Evolutionary conservation across 176 grass and related monocot species (phyloP).

Genomic region (Zea luxurians): DNA sequence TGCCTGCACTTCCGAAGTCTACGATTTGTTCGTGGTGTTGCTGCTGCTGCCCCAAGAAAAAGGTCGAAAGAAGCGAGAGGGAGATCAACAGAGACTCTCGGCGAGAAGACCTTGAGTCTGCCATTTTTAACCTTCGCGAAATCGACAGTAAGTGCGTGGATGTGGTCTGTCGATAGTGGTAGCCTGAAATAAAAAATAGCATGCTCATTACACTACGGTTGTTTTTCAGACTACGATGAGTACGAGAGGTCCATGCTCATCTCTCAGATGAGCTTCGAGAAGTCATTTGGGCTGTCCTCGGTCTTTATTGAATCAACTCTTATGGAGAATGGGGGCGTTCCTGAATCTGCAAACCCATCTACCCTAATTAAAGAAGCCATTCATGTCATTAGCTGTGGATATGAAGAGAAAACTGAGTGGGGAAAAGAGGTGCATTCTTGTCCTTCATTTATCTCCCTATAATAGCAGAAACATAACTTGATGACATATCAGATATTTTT

Average conservation of each 20-base stretch:
- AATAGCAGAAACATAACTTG: slow-evolving; percentile 16
- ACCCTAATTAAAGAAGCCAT: slow-evolving; percentile 96
- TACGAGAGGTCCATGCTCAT: slow-evolving; percentile 88
- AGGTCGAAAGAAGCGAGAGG: slow-evolving; percentile 72
- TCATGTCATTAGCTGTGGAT: slow-evolving; percentile 95
- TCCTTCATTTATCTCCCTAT: slow-evolving; percentile 1
- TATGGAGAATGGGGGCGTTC: slow-evolving; percentile 90
- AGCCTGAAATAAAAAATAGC: neutral
- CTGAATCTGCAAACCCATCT: slow-evolving; percentile 71
- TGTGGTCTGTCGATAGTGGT: slow-evolving; percentile 13
- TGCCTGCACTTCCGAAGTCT: slow-evolving; percentile 85
- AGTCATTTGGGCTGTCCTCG: slow-evolving; percentile 81
- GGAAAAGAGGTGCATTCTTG: slow-evolving; percentile 77
- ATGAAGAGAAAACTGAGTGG: slow-evolving; percentile 99
- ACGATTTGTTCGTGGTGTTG: slow-evolving; percentile 88
- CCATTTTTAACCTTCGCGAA: slow-evolving; percentile 95
- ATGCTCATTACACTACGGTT: slow-evolving; percentile 22
- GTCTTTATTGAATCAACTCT: slow-evolving; percentile 96
- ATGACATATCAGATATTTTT: neutral
- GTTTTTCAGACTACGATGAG: slow-evolving; percentile 81
- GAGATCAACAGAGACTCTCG: slow-evolving; percentile 80
- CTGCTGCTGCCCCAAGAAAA: slow-evolving; percentile 81
- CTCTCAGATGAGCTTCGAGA: slow-evolving; percentile 96
- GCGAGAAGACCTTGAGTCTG: slow-evolving; percentile 81
- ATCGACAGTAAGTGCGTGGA: slow-evolving; percentile 73